phyloP scores from a whole-genome alignment of 192 early-diverging fungal genomes.

The Phycomyces nitens region DNA sequence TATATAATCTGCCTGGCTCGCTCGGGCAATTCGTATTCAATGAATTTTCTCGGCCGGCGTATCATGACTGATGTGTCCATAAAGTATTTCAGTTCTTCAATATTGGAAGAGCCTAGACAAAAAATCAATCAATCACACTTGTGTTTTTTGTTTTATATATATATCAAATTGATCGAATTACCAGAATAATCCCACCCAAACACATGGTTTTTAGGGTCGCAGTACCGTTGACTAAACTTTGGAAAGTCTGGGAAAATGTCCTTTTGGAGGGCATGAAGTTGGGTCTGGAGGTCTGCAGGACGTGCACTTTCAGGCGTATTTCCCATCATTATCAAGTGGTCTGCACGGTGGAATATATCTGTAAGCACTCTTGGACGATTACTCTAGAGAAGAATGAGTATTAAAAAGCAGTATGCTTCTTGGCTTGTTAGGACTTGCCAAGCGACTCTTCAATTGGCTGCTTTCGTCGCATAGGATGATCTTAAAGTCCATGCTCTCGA shows the following conservation, averaged over 20 bases:
- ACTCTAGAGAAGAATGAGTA: background rate
- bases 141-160: background rate
- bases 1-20: background rate
- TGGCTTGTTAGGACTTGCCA: background rate
- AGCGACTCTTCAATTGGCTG: background rate
- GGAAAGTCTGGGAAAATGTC: background rate
- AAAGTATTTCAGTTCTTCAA: background rate
- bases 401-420: background rate
- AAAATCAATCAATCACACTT: background rate
- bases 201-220: background rate
- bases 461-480: background rate
- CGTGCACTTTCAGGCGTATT: conserved; percentile 6
- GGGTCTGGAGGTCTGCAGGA: conserved; percentile 17
- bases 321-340: conserved; percentile 9
- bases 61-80: background rate
- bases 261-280: conserved; percentile 2
- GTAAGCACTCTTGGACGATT: background rate
- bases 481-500: background rate
- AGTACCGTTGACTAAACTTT: conserved; percentile 11
- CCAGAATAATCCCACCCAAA: conserved; percentile 18
- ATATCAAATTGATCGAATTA: background rate
- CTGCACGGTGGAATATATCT: background rate
- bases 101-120: background rate
- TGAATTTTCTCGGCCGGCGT: background rate
- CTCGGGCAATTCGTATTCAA: background rate